Evolutionary conservation across 2,329 filamentous ascomycete species (phyloP).

Genomic region (Fusarium heterosporum): DNA sequence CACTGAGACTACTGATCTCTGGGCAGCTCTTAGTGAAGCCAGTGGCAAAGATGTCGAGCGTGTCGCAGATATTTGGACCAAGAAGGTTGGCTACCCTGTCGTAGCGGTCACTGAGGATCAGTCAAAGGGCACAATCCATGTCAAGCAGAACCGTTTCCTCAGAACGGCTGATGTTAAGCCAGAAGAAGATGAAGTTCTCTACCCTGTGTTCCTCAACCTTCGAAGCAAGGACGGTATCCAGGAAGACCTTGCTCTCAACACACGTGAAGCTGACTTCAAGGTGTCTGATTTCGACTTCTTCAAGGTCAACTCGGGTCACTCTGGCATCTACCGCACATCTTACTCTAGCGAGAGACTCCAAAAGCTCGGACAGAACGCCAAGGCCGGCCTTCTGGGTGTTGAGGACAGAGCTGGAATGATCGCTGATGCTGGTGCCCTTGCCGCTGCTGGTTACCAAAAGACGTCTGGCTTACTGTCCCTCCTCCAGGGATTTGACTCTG

Average conservation of each 20-base stretch:
- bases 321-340: conserved; percentile 89
- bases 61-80: conserved; percentile 97
- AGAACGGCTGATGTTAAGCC: conserved; percentile 93
- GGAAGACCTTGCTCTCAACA: conserved; percentile 71
- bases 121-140: conserved; percentile 76
- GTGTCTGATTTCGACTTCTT: conserved; percentile 86
- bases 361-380: conserved; percentile 90
- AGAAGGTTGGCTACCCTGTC: conserved; percentile 93
- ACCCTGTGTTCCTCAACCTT: conserved; percentile 88
- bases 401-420: conserved; percentile 97
- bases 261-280: conserved; percentile 80
- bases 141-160: conserved; percentile 96
- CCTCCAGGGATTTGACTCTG: conserved; percentile 84
- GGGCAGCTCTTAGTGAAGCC: conserved; percentile 86
- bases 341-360: conserved; percentile 85
- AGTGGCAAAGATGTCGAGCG: conserved; percentile 91
- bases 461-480: conserved; percentile 89
- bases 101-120: conserved; percentile 79
- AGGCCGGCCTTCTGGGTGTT: conserved; percentile 75
- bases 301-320: conserved; percentile 97
- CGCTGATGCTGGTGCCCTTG: conserved; percentile 89
- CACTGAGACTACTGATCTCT: conserved; percentile 90
- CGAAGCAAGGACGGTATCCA: conserved; percentile 86
- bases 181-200: conserved; percentile 89
- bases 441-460: conserved; percentile 91